Percentiles rank a stretch among this genome's conserved stretches.
Conservation (phyloP, 306 rosid species). For the Elaeagnus macrophylla region DNA sequence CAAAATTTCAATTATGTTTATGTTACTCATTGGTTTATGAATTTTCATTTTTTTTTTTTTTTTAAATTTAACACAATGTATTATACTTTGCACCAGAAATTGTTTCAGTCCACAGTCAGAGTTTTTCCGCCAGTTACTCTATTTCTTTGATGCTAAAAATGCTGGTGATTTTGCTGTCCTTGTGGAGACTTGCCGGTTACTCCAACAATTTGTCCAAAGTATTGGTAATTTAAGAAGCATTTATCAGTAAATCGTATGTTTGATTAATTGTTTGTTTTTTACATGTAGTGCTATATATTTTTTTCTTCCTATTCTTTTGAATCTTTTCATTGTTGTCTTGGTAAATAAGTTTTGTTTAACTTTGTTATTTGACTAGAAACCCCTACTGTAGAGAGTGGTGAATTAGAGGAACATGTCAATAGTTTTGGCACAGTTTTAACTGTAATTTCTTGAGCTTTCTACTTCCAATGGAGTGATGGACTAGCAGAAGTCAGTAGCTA, state of each 20-base stretch:
- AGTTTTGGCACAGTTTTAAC: too few relatives aligned
- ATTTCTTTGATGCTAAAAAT: constrained; percentile 60
- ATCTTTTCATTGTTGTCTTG: too few relatives aligned
- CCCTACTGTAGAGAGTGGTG: too few relatives aligned
- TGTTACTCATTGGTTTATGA: background rate
- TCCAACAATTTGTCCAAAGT: constrained; percentile 48
- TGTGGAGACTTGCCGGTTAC: constrained; percentile 69
- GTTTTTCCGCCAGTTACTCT: constrained; percentile 76
- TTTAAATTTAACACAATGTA: too few relatives aligned
- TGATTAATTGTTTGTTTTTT: constrained; percentile 1
- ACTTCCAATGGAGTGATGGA: too few relatives aligned
- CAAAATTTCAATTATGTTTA: background rate
- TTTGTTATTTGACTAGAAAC: too few relatives aligned
- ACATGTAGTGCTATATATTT: background rate
- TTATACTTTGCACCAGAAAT: constrained; percentile 35
- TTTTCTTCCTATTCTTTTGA: too few relatives aligned
- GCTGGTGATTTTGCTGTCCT: constrained; percentile 56
- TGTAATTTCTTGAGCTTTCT: too few relatives aligned
- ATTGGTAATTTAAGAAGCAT: constrained; percentile 43
- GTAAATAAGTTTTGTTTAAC: too few relatives aligned
- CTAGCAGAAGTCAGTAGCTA: too few relatives aligned
- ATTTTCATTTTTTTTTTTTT: too few relatives aligned
- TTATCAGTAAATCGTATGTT: constrained; percentile 2
- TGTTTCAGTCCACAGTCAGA: constrained; percentile 81
- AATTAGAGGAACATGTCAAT: too few relatives aligned